Conservation (phyloP, 345 rosid species). For the Syzygium jambos region DNA sequence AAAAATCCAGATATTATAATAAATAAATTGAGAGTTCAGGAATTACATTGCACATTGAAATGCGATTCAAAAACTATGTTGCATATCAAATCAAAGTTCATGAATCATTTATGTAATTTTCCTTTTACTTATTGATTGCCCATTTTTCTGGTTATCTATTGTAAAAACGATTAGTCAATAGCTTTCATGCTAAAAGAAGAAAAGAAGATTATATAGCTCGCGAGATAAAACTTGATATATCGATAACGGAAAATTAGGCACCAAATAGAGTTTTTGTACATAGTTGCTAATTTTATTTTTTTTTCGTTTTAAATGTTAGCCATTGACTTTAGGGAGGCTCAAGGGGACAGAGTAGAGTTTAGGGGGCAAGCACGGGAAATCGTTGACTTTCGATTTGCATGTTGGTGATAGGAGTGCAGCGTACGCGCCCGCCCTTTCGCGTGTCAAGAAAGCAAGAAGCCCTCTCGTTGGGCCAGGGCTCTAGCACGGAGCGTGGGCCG, state of each 20-base stretch:
- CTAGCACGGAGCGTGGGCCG: background rate
- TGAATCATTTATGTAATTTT: too few species aligned
- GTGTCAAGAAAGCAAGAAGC: background rate
- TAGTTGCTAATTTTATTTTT: background rate
- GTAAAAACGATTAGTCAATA: background rate
- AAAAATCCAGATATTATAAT: too few species aligned
- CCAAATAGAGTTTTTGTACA: background rate
- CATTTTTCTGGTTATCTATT: background rate
- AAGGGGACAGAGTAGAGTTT: background rate
- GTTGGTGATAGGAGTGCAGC: background rate
- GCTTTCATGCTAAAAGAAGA: background rate
- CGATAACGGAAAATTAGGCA: background rate
- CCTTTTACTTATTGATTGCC: background rate
- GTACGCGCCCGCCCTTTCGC: background rate
- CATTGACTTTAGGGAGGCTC: background rate
- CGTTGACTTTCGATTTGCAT: background rate
- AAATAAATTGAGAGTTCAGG: too few species aligned
- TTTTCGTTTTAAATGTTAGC: background rate
- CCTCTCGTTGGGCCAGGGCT: background rate
- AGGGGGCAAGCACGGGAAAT: background rate
- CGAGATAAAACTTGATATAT: background rate
- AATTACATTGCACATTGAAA: too few species aligned
- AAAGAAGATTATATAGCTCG: background rate
- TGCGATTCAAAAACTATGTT: too few species aligned
- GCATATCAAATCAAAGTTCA: too few species aligned